Percentiles rank a stretch among this genome's conserved stretches.
phyloP scores from a whole-genome alignment of 1,284 basidiomycete genomes.

The Sporisorium reilianum region DNA sequence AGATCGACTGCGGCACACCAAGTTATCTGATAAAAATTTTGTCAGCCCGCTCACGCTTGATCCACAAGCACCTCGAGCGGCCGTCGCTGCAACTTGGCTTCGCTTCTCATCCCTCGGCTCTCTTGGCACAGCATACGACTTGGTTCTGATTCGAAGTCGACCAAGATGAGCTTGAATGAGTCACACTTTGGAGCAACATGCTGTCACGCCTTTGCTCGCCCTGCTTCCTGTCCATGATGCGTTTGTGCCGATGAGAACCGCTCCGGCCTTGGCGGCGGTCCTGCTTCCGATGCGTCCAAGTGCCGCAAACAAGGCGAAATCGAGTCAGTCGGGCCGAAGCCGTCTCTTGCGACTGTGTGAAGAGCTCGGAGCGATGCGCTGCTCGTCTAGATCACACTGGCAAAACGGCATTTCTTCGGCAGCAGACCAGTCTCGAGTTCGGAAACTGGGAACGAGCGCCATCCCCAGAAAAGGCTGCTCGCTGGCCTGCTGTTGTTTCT shows the following conservation, averaged over 20 bases:
- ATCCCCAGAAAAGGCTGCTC: too few relatives aligned
- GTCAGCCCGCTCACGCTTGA: background rate
- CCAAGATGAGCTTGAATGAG: background rate
- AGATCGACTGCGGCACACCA: background rate
- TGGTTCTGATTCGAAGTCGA: background rate
- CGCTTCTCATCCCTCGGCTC: background rate
- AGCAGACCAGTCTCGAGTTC: background rate
- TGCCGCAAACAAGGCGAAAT: background rate
- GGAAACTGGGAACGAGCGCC: background rate
- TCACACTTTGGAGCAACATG: background rate
- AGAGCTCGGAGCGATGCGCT: slow-evolving; percentile 1
- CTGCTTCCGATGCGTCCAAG: background rate
- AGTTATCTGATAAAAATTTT: slow-evolving; percentile 1
- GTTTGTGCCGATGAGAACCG: slow-evolving; percentile 5
- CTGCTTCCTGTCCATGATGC: background rate
- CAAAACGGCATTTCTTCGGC: too few relatives aligned
- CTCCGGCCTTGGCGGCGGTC: background rate
- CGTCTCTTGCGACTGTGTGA: background rate
- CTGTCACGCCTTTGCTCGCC: background rate
- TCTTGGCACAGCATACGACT: background rate
- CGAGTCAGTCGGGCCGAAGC: slow-evolving; percentile 1
- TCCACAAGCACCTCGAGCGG: background rate
- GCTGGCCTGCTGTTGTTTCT: background rate
- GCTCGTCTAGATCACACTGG: too few relatives aligned
- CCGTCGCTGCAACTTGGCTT: background rate